A percentile compares a stretch with the other conserved stretches of the same genome.
Evolutionary conservation across 306 rosid species (phyloP).

Genomic region (Rosa lucieae): DNA sequence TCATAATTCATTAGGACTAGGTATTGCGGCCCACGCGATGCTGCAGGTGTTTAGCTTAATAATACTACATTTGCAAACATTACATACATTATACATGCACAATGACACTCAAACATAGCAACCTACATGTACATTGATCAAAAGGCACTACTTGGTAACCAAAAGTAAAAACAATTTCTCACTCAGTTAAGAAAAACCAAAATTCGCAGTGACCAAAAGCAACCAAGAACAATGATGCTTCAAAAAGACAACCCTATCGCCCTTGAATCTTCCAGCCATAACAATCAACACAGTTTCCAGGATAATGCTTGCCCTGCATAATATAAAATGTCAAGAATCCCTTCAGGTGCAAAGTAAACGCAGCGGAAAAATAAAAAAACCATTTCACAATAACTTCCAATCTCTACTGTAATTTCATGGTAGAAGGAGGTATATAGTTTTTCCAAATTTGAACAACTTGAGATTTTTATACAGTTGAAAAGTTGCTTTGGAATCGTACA

Average conservation of each 20-base stretch:
- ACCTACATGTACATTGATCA: neutral
- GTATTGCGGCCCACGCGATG: too few species aligned
- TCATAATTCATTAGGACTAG: too few species aligned
- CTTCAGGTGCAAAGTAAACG: too few species aligned
- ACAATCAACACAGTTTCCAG: neutral
- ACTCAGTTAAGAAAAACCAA: neutral
- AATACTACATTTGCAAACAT: too few species aligned
- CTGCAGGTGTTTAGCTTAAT: too few species aligned
- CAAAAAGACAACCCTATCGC: conserved; percentile 6
- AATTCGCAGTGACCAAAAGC: neutral
- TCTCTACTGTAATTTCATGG: neutral
- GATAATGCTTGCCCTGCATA: conserved; percentile 5
- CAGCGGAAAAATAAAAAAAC: too few species aligned
- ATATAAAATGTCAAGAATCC: neutral
- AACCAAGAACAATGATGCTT: conserved; percentile 6
- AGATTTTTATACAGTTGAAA: too few species aligned
- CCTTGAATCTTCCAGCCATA: conserved; percentile 10
- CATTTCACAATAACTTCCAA: neutral
- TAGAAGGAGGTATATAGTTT: too few species aligned
- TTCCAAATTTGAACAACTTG: neutral
- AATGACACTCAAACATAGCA: neutral
- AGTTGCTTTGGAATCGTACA: too few species aligned
- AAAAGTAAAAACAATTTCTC: neutral
- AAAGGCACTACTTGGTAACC: neutral
- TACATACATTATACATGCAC: too few species aligned